These are phyloP conservation scores for Euphorbia corollata DNA, from an alignment of 441 rosid genomes.

Conservation along the genomic window DNA sequence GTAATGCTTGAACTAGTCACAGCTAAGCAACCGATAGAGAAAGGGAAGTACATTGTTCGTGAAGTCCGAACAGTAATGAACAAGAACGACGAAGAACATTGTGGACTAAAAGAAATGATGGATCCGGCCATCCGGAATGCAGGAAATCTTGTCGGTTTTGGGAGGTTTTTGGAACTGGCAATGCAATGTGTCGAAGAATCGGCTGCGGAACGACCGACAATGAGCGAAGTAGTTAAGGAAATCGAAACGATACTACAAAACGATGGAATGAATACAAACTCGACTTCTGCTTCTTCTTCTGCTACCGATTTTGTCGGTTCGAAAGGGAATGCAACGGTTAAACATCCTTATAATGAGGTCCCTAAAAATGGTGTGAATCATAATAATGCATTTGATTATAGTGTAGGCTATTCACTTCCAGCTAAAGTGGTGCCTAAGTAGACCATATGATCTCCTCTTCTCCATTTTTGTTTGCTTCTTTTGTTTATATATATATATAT, in stretches of 20 bases:
- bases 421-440: constrained; percentile 64
- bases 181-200: constrained; percentile 83
- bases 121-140: constrained; percentile 50
- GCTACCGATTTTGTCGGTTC: constrained; percentile 61
- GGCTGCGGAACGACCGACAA: constrained; percentile 75
- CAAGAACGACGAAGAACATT: constrained; percentile 51
- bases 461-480: not conserved
- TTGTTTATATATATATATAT: not conserved
- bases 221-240: constrained; percentile 88
- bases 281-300: constrained; percentile 79
- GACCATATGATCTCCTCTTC: constrained; percentile 1
- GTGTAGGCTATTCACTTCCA: constrained; percentile 55
- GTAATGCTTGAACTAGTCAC: constrained; percentile 83
- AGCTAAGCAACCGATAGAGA: constrained; percentile 82
- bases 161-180: constrained; percentile 62
- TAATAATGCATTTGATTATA: constrained; percentile 51
- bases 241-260: constrained; percentile 69
- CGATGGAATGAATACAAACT: constrained; percentile 61
- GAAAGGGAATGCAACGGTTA: constrained; percentile 35
- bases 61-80: constrained; percentile 50
- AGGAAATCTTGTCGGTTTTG: constrained; percentile 44
- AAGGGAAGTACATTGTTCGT: constrained; percentile 81
- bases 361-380: constrained; percentile 34
- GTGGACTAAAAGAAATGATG: constrained; percentile 59
- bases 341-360: constrained; percentile 51